Base-by-base conservation (phyloP, 441 rosid genomes). In the Raphanus hybrid region DNA sequence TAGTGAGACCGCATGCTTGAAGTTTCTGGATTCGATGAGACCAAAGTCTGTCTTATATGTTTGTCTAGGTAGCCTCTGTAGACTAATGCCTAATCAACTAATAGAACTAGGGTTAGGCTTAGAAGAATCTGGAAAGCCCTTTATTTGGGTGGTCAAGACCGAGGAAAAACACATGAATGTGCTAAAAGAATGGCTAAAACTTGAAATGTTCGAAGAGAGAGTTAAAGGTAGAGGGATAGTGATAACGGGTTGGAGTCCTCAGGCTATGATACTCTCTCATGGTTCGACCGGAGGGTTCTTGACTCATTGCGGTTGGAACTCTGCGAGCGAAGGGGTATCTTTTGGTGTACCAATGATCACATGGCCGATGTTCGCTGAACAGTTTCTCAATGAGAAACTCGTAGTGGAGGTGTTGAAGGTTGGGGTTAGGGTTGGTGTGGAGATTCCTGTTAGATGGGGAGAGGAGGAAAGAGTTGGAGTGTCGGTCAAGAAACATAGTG, bases 301-400 rank as follows among this genome's bases (percentile, higher is more conserved):
- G 69, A 90, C 94, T 0, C 97, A 92, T n/a, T 89, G 97, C 9
- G 97, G 97, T 1, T 92, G 97, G 97, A 92, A 92, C 78, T 92
- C 97, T 10, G 85, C 90, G 0, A 70, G 88, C 9, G 97, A 92
- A 78, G 87, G 87, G 1, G 67, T 91, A 6, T 83, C 87, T 72
- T 75, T 71, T 0, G 92, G 90, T 27, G 67, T 92, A 64, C 97
- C 96, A 3, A 77, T 92, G 89, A 84, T 91, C 73, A 89, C 97
- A 5, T 92, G 97, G 97, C 97, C 97, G 0, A 70, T 86, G 6
- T 89, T 91, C 27, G 70, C 92, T 0, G 97, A 92, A 74, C 97
- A 92, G 48, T 92, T 92, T 78, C 69, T 85, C 3, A 92, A 92
- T 8, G 96, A 92, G 78, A 91, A 88, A 74, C 74, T 91, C 0